Evolutionary conservation across 1,284 basidiomycete species (phyloP), one percentile per base, ranked within the genome.

Genomic region (Hymenochaete sp.): DNA sequence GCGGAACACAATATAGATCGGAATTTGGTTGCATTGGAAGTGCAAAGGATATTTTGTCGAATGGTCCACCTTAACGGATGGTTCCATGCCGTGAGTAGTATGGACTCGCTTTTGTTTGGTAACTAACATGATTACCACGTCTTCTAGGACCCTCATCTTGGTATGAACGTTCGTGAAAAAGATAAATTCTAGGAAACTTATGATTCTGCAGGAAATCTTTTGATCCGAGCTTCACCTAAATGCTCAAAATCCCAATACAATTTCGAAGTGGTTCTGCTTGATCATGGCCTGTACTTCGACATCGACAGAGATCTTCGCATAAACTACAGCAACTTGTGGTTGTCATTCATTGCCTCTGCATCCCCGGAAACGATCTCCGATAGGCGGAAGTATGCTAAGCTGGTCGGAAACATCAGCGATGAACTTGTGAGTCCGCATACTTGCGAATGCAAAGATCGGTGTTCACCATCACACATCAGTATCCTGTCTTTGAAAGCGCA

Each of bases 31-130:
- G 83, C 90, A 2, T 68, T 96, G 51, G 93, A 97, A 63, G 68
- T 95, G n/a, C 77, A 84, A 4, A 68, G 82, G 51, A 90, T 95
- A 58, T 98, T 98, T 59, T 86, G 82, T 39, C 84, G 82, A 58
- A 98, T 98, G 96, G 90, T 98, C 16, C 97, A 98, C 59, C 62
- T 97, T 31, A 90, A 97, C 60, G 95, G 95, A 28, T 93, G 80
- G 75, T 89, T 90, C 61, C 85, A 89, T 66, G 87, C 79, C 26
- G 86, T 84, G 57, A 58, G 79, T 65, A 18, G 13, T 40, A 42
- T 31, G 33, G 40, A 28, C 33, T 33, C 29, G 29, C 36, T 27
- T 16, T 28, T 47, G 16, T n/a, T 29, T 7, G 16, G 5, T 28
- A 11, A 27, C 27, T 36, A 16, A 9, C 42, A 31, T 31, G 52